These are phyloP conservation scores for Cladophialophora exuberans DNA, from an alignment of 2,329 filamentous ascomycete genomes.

Conservation along the genomic window DNA sequence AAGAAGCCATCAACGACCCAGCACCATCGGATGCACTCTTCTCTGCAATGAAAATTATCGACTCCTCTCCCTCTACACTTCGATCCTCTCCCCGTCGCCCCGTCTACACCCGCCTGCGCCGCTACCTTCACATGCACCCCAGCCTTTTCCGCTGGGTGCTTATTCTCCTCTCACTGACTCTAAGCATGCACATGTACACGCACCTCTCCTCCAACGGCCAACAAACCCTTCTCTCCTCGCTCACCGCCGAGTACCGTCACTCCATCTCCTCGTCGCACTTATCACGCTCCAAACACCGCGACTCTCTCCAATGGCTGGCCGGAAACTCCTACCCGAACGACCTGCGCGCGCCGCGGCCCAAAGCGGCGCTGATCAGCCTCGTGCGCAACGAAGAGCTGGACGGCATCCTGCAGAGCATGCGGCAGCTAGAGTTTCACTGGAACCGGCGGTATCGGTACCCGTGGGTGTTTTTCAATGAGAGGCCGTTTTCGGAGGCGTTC, in stretches of 20 bases:
- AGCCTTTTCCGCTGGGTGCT: slow-evolving; percentile 20
- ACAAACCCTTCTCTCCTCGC: neutral
- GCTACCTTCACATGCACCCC: neutral
- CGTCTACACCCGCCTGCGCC: neutral
- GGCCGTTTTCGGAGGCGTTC: slow-evolving; percentile 40
- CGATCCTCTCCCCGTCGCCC: neutral
- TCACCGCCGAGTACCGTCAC: slow-evolving; percentile 2
- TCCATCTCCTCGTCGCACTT: neutral
- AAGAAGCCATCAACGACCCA: neutral
- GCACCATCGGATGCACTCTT: neutral
- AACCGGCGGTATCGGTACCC: slow-evolving; percentile 41
- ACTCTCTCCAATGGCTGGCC: slow-evolving; percentile 26
- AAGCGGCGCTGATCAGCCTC: slow-evolving; percentile 40
- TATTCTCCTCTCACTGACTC: neutral
- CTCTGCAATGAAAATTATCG: neutral
- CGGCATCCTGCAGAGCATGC: slow-evolving; percentile 41
- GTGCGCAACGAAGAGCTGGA: slow-evolving; percentile 40
- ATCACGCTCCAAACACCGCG: slow-evolving; percentile 3
- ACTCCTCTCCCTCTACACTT: neutral
- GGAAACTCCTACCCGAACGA: slow-evolving; percentile 25
- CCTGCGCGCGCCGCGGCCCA: slow-evolving; percentile 26
- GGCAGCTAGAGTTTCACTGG: slow-evolving; percentile 39
- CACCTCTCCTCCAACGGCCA: neutral
- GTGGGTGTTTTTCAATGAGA: slow-evolving; percentile 44
- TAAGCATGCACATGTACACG: slow-evolving; percentile 3